phyloP scores from a whole-genome alignment of 1,284 basidiomycete species.

The Wolfiporia cocos region DNA sequence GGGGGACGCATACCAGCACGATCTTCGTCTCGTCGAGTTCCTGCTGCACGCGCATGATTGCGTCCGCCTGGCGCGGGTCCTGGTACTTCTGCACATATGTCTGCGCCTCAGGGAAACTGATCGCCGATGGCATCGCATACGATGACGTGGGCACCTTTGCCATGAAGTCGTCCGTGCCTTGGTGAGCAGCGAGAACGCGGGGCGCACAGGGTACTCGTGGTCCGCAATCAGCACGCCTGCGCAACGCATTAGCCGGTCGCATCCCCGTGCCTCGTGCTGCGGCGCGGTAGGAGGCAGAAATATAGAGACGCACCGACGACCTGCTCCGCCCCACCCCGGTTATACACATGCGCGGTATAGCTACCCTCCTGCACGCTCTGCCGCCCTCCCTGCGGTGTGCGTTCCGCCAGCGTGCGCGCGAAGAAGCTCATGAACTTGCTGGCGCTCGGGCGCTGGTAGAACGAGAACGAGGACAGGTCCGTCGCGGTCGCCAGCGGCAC shows the following conservation, averaged over 20 bases:
- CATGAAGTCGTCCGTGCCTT: conserved; percentile 95
- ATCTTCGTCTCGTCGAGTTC: conserved; percentile 99
- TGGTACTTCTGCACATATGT: conserved; percentile 92
- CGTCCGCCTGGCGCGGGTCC: conserved; percentile 96
- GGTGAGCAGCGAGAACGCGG: conserved; percentile 92
- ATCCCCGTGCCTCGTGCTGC: too few relatives aligned
- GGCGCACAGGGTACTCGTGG: conserved; percentile 93
- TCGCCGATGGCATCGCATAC: conserved; percentile 54
- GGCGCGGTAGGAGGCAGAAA: too few relatives aligned
- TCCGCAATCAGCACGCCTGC: conserved; percentile 91
- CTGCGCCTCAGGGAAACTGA: conserved; percentile 69
- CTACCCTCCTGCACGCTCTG: conserved; percentile 95
- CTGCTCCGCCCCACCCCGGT: conserved; percentile 72
- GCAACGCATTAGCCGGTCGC: too few relatives aligned
- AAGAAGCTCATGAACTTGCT: conserved; percentile 90
- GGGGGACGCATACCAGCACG: conserved; percentile 60
- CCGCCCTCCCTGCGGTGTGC: conserved; percentile 84
- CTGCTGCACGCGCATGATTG: conserved; percentile 99
- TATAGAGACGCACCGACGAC: conserved; percentile 59
- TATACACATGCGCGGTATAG: conserved; percentile 93
- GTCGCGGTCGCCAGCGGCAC: conserved; percentile 69
- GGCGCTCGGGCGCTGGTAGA: conserved; percentile 86
- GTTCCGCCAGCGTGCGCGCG: conserved; percentile 88
- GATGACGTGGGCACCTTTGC: conserved; percentile 71
- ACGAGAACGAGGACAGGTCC: conserved; percentile 90